Base-by-base conservation (phyloP, 345 rosid species). In the Bruguiera parviflora region DNA sequence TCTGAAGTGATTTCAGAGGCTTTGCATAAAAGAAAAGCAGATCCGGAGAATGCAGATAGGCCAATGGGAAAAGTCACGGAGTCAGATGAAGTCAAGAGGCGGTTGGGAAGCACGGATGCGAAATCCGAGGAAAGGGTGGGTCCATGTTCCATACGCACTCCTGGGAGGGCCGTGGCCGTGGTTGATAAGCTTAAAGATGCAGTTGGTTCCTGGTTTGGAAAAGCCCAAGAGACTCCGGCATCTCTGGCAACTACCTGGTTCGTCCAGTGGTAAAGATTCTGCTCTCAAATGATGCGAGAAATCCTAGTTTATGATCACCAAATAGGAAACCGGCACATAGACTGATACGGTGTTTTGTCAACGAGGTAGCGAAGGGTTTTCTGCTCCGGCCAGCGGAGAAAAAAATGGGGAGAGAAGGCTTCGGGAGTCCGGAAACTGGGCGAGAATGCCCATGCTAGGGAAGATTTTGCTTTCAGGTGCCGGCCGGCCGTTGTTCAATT, bases 201-300 rank as follows among this genome's bases (percentile, higher is more conserved):
- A 1, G 90, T 84, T 29, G 87, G 83, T 25, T 87, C 96, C 0
- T 81, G 85, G 91, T 31, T 88, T 55, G 58, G 27, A 8, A n/a
- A 55, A 55, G 27, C 5, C 20, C 20, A 55, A 55, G 27, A 22
- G 58, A n/a, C 15, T 55, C 58, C 5, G 24, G 5, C 27, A n/a
- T 8, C 27, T 55, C 56, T n/a, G 46, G 31, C 25, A 61, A 1
- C 19, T 66, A 8, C 66, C 24, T 5, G 29, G 29, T 31, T 64
- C 64, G 22, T 53, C 73, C 1, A 46, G 6, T 1, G 65, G 64
- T 43, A 58, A 8, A 32, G 9, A 19, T 1, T 6, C 11, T 10
- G 46, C 11, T 39, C 15, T 39, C 27, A 20, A 11, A 25, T 37
- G 2, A 33, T 8, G 37, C 10, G 37, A 8, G n/a, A 5, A 67